Base-by-base conservation (phyloP, 257 asterid species). In the Salvia hispanica region DNA sequence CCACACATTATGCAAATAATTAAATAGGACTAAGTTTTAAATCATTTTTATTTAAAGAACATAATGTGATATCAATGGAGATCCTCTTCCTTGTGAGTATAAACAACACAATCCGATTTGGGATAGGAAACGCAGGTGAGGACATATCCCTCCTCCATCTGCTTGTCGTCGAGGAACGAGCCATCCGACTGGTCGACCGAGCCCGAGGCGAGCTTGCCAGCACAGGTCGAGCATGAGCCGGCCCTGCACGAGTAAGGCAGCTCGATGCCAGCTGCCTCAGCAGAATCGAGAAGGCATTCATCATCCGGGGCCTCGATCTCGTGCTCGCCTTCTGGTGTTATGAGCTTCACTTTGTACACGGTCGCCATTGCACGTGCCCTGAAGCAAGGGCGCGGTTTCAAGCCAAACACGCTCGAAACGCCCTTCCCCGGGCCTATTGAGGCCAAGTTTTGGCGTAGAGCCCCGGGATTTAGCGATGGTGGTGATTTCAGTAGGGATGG, bases 171-270 rank as follows among this genome's bases (percentile, higher is more conserved):
- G 0, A 83, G 88, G 61, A 74, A 75, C 10, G 85, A 64, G 9
- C 83, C 83, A 10, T 80, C 85, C 0, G 88, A 80, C 33, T 83
- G 83, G 73, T 83, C 83, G 0, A 80, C 83, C 4, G 55, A n/a
- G 2, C 85, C 88, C 0, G 77, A 56, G 14, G 46, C 72, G 33
- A 77, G 6, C 16, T 72, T 68, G 1, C 82, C 88, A 0, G 83
- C 78, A 45, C 85, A 80, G 16, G 85, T 74, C 1, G 79, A 62
- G 74, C 88, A 83, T 3, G 88, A 6, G 12, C 88, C 85, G 0
- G 85, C 85, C 34, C 83, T 55, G 56, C 85, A 83, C 2, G 83
- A 79, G 65, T 79, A 82, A 0, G 85, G 85, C 39, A 82, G 59
- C 7, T 77, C 85, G 4, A 80, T 0, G 6, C 85, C 88, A 0